Percentiles rank a stretch among this genome's conserved stretches.
phyloP scores from a whole-genome alignment of 108 stramenopile genomes.

The Schizochytrium sp. region DNA sequence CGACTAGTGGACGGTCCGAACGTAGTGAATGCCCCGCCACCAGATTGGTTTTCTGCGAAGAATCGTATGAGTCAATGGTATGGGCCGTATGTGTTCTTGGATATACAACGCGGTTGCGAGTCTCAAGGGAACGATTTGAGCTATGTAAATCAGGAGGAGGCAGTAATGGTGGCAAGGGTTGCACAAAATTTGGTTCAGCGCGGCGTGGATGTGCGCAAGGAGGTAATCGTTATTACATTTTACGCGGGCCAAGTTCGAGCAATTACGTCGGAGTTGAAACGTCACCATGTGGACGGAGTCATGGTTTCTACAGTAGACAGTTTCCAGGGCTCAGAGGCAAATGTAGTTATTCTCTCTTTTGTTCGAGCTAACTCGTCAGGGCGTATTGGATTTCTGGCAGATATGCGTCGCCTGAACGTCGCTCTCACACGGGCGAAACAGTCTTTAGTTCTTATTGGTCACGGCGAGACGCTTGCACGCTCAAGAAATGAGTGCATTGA shows the following conservation, averaged over 20 bases:
- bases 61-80: not conserved
- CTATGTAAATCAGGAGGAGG: not conserved
- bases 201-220: constrained; percentile 52
- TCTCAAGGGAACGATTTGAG: not conserved
- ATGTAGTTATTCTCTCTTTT: constrained; percentile 73
- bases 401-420: constrained; percentile 76
- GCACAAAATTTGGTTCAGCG: constrained; percentile 5
- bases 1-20: constrained; percentile 86
- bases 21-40: constrained; percentile 65
- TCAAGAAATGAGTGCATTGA: not conserved
- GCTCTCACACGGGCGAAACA: constrained; percentile 76
- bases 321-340: constrained; percentile 75
- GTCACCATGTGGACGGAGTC: not conserved
- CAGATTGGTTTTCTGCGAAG: constrained; percentile 20
- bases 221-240: constrained; percentile 20
- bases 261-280: not conserved
- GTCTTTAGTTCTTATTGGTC: constrained; percentile 78
- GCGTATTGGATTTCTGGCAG: constrained; percentile 74
- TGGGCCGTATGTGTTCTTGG: constrained; percentile 29
- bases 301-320: constrained; percentile 75
- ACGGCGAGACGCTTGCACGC: constrained; percentile 72
- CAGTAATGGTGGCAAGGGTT: not conserved
- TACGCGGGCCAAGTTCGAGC: not conserved
- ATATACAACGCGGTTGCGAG: not conserved
- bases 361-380: constrained; percentile 74